Base-by-base conservation (phyloP, 108 stramenopile genomes). In the Poteriospumella lacustris region DNA sequence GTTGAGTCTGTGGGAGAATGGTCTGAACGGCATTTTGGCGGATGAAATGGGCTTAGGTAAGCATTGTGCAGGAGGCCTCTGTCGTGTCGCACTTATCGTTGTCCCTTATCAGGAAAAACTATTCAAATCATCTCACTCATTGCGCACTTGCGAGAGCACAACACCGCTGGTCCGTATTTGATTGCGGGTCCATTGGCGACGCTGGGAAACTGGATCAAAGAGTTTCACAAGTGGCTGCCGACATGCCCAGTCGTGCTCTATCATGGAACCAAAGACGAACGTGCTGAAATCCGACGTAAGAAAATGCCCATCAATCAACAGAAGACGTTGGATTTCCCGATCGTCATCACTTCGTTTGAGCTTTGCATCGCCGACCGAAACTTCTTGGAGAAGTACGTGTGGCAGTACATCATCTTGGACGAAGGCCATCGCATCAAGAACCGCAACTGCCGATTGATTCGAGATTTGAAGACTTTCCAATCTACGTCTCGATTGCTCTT, bases 381-480 rank as follows among this genome's bases (percentile, higher is more conserved):
- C 47, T n/a, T 15, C 31, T 56, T 73, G 31, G 36, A 42, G 36
- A 15, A 42, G 5, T 79, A 85, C 68, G 88, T 87, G 43, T 98
- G 89, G 86, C 87, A 92, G 79, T 93, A 94, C 68, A 78, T 96
- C 12, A 89, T 99, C 79, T 92, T 99, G 5, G 98, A 99, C 85
- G 98, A 99, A 80, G 96, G 94, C 38, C 98, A 99, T 77, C 86
- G 98, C 44, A 88, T 99, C 59, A 99, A 99, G 82, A 98, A 97
- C 79, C 88, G 92, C 75, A 89, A 64, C 59, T 95, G 94, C 84
- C 90, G 92, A 42, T 87, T 98, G 44, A 87, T 97, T 60, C 85
- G 85, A 40, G 91, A 92, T 79, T 87, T 99, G 43, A 98, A 97
- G 79, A 79, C 88, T 52, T 83, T 98, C 59, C 80, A 84, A 0